Conservation (phyloP, 805 yeast genomes). For the Kazachstania martiniae region DNA sequence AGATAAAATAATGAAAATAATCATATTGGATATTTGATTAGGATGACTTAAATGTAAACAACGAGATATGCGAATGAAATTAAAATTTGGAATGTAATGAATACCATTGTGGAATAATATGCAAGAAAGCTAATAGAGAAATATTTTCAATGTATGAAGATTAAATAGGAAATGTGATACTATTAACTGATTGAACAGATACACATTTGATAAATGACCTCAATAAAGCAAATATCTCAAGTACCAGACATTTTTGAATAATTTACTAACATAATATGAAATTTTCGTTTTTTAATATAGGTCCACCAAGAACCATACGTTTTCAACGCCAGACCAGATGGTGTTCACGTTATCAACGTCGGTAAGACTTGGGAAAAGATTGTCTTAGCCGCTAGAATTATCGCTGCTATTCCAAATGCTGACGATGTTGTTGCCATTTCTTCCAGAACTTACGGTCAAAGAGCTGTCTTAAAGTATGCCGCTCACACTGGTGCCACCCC, state of each 20-base stretch:
- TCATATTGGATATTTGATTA: too few species aligned
- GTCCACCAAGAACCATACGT: conserved; percentile 96
- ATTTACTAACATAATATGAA: too few species aligned
- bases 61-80: too few species aligned
- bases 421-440: conserved; percentile 98
- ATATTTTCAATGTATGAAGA: too few species aligned
- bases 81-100: background rate
- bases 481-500: conserved; percentile 99
- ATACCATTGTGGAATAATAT: background rate
- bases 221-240: too few species aligned
- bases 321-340: conserved; percentile 98
- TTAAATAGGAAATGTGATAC: too few species aligned
- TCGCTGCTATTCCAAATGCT: conserved; percentile 98
- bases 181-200: too few species aligned
- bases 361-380: conserved; percentile 99
- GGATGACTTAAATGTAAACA: too few species aligned
- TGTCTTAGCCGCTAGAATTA: conserved; percentile 98
- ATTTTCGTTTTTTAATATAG: conserved; percentile 28
- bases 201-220: too few species aligned
- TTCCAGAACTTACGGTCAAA: conserved; percentile 99
- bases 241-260: too few species aligned
- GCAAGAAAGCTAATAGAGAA: background rate
- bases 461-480: conserved; percentile 99
- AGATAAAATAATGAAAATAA: background rate
- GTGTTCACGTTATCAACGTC: conserved; percentile 96